phyloP scores from a whole-genome alignment of 345 rosid species.

The Linum tenue region DNA sequence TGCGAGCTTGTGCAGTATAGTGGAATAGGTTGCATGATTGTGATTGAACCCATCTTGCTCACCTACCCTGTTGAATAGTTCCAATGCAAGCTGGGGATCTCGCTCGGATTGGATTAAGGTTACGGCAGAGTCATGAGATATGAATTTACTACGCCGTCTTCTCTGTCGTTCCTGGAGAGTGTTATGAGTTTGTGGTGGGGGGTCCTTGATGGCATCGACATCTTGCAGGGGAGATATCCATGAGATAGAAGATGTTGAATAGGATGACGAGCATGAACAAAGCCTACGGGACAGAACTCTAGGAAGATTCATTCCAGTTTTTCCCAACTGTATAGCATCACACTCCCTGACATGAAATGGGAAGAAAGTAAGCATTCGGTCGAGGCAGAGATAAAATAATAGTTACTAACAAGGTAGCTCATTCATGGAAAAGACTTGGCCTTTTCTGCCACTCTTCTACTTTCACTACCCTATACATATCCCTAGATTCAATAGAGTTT shows the following conservation, averaged over 20 bases:
- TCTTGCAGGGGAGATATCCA: neutral
- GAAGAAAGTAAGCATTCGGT: too few species aligned
- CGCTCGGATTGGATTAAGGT: constrained; percentile 57
- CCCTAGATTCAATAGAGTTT: too few species aligned
- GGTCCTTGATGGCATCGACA: neutral
- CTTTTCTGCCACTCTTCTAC: too few species aligned
- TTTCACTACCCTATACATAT: too few species aligned
- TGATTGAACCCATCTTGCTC: constrained; percentile 72
- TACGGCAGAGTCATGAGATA: constrained; percentile 57
- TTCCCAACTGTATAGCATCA: too few species aligned
- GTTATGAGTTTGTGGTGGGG: neutral
- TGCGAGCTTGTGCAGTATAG: constrained; percentile 57
- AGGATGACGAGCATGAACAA: neutral
- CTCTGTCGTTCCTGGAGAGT: neutral
- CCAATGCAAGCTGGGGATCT: constrained; percentile 63
- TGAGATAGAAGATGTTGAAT: neutral
- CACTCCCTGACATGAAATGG: too few species aligned
- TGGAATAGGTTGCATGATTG: constrained; percentile 70
- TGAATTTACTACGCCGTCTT: constrained; percentile 31
- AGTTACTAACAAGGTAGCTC: too few species aligned
- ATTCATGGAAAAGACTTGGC: too few species aligned
- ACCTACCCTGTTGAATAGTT: constrained; percentile 55
- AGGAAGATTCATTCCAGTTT: neutral
- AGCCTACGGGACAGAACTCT: neutral
- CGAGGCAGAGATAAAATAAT: too few species aligned